These are phyloP conservation scores for Fusarium clavum DNA, from an alignment of 2,329 filamentous ascomycete species.

Conservation along the genomic window DNA sequence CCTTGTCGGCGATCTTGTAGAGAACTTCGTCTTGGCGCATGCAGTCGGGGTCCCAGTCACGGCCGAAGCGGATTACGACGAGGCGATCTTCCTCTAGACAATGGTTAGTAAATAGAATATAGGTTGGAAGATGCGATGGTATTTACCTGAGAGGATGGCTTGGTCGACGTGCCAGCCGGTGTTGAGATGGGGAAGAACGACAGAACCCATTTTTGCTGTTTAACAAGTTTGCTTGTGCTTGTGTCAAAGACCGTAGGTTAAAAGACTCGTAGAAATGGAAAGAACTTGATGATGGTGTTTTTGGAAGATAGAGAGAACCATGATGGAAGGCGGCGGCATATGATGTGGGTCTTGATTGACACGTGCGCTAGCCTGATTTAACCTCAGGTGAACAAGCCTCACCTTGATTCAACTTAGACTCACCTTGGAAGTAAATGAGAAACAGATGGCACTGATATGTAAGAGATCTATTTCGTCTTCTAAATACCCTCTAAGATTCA, in stretches of 20 bases:
- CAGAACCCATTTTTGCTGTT: constrained; percentile 72
- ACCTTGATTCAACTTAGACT: constrained; percentile 6
- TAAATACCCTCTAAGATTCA: constrained; percentile 1
- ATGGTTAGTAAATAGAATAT: constrained; percentile 14
- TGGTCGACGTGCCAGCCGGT: constrained; percentile 99
- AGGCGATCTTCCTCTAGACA: constrained; percentile 84
- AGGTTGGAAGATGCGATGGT: background rate
- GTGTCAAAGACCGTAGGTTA: background rate
- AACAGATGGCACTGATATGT: background rate
- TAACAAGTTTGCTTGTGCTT: background rate
- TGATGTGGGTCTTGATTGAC: background rate
- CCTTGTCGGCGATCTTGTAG: constrained; percentile 90
- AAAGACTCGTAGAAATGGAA: background rate
- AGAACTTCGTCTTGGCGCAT: constrained; percentile 89
- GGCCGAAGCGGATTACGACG: constrained; percentile 92
- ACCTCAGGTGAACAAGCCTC: constrained; percentile 14
- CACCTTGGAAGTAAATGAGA: background rate
- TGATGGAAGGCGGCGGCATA: constrained; percentile 27
- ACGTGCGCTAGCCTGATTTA: background rate
- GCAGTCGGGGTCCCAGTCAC: constrained; percentile 82
- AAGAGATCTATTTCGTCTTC: background rate
- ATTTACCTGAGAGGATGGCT: constrained; percentile 72
- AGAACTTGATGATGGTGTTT: constrained; percentile 3
- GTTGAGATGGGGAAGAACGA: constrained; percentile 89
- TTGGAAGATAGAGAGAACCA: constrained; percentile 16